Evolutionary conservation across 306 rosid genomes (phyloP).

Genomic region (Castanea sativa): DNA sequence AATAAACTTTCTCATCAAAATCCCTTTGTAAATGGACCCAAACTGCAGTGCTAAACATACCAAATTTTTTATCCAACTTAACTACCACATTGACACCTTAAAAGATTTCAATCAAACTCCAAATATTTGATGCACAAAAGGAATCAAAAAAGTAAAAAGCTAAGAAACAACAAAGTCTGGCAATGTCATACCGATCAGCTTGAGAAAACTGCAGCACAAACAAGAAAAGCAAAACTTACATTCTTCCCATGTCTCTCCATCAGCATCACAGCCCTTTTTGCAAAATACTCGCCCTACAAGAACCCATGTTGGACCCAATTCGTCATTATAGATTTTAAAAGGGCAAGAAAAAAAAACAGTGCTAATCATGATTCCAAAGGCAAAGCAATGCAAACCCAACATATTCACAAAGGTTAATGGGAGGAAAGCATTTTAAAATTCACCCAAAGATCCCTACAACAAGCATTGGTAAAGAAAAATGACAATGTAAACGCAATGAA

Average conservation of each 20-base stretch:
- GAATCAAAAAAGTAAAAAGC: background rate
- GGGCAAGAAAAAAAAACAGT: background rate
- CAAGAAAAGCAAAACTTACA: constrained; percentile 46
- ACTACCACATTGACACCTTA: background rate
- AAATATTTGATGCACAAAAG: background rate
- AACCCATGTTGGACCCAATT: constrained; percentile 13
- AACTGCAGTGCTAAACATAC: background rate
- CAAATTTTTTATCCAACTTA: background rate
- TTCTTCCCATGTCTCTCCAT: constrained; percentile 78
- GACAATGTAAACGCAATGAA: background rate
- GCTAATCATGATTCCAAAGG: too few species aligned
- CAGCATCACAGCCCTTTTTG: constrained; percentile 84
- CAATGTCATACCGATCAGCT: background rate
- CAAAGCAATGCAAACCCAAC: background rate
- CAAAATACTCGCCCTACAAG: constrained; percentile 88
- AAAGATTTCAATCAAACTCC: background rate
- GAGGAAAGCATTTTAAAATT: background rate
- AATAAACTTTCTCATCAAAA: background rate
- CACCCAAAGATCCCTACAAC: background rate
- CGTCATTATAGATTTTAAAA: background rate
- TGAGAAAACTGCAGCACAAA: background rate
- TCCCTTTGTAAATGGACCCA: background rate
- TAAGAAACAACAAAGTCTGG: background rate
- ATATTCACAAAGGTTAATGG: background rate
- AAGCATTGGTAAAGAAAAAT: background rate